Evolutionary conservation across 306 rosid species (phyloP).

Genomic region (Mimosa pudica): DNA sequence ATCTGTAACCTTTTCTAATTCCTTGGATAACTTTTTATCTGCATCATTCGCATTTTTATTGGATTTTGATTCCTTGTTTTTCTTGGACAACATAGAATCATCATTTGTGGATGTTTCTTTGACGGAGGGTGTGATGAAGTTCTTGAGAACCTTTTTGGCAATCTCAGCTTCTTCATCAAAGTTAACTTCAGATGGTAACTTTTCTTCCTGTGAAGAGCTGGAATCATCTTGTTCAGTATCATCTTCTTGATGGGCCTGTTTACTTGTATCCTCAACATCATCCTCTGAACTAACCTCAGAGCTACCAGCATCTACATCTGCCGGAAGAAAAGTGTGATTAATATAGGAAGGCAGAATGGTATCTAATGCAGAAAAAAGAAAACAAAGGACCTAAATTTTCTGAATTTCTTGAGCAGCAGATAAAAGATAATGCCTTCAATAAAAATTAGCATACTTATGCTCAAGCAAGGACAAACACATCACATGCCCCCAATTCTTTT

Average conservation of each 20-base stretch:
- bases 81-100: conserved; percentile 37
- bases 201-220: conserved; percentile 42
- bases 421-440: too few relatives aligned
- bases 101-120: conserved; percentile 49
- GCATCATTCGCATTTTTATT: conserved; percentile 39
- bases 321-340: neutral
- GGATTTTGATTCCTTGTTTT: conserved; percentile 41
- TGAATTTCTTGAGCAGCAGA: too few relatives aligned
- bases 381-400: too few relatives aligned
- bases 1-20: conserved; percentile 49
- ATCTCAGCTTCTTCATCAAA: conserved; percentile 85
- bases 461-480: too few relatives aligned
- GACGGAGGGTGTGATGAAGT: conserved; percentile 58
- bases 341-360: too few relatives aligned
- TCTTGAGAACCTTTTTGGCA: conserved; percentile 75
- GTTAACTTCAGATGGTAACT: conserved; percentile 52
- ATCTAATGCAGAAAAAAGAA: too few relatives aligned
- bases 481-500: too few relatives aligned
- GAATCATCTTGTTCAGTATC: conserved; percentile 48
- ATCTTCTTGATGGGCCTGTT: conserved; percentile 43
- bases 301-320: conserved; percentile 50
- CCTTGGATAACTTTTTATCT: conserved; percentile 43
- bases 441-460: too few relatives aligned
- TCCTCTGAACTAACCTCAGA: conserved; percentile 54
- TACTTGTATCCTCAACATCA: conserved; percentile 34